Evolutionary conservation across 345 rosid species (phyloP).

Genomic region (Ceriops tagal): DNA sequence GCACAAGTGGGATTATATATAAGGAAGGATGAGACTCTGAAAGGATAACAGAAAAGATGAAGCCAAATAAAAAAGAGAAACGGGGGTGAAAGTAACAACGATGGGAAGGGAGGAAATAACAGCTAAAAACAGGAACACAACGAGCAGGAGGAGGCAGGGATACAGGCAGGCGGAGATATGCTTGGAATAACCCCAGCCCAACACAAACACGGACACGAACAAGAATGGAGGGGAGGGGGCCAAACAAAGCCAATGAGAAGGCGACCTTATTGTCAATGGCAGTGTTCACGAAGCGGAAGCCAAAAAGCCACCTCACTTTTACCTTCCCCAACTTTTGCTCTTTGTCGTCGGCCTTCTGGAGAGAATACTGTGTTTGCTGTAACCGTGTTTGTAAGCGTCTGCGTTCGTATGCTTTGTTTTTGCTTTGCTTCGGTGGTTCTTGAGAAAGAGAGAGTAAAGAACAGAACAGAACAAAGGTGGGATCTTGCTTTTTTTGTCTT

Average conservation of each 20-base stretch:
- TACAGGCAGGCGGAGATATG: background rate
- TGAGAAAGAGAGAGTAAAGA: background rate
- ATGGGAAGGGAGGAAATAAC: no score
- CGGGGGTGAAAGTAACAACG: no score
- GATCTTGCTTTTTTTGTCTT: background rate
- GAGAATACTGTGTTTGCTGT: no score
- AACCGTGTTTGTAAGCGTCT: background rate
- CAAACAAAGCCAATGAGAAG: constrained; percentile 13
- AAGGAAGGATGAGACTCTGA: no score
- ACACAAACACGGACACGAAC: background rate
- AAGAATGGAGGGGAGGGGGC: no score
- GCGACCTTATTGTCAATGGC: constrained; percentile 17
- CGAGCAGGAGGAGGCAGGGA: no score
- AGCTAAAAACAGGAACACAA: no score
- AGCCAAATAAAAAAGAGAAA: no score
- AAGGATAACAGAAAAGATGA: no score
- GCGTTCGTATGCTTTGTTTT: background rate
- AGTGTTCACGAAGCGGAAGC: constrained; percentile 5
- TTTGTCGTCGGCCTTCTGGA: background rate
- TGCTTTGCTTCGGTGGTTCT: no score
- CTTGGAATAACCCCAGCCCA: no score
- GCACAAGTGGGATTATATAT: no score
- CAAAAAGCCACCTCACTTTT: constrained; percentile 47
- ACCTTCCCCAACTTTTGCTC: constrained; percentile 46
- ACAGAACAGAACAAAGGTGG: background rate